Conservation (phyloP, 2,329 filamentous ascomycete genomes). For the Sporothrix variecibatus region DNA sequence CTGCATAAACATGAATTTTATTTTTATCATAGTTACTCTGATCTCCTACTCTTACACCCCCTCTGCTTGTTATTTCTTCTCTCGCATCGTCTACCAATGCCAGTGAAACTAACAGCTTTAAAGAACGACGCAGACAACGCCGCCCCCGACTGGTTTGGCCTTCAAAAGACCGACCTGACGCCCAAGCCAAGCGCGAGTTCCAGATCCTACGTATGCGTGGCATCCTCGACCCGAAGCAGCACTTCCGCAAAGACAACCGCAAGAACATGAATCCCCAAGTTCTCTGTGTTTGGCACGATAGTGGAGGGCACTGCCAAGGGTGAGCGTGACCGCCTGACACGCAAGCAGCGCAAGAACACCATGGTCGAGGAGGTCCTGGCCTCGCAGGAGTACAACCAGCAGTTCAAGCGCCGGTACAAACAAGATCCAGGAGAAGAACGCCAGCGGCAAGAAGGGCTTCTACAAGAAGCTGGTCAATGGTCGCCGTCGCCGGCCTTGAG, state of each 20-base stretch:
- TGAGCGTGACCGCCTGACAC: conserved; percentile 75
- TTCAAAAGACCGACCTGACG: conserved; percentile 82
- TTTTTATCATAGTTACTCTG: conserved; percentile 73
- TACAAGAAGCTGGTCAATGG: conserved; percentile 76
- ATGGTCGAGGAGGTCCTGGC: conserved; percentile 83
- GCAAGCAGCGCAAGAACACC: conserved; percentile 84
- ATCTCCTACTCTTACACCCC: conserved; percentile 35
- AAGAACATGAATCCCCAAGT: conserved; percentile 73
- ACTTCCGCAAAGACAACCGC: conserved; percentile 83
- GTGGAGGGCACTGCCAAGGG: conserved; percentile 88
- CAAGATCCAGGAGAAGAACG: conserved; percentile 79
- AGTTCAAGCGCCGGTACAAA: conserved; percentile 86
- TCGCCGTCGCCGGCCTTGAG: conserved; percentile 34
- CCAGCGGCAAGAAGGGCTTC: conserved; percentile 83
- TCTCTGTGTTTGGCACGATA: conserved; percentile 85
- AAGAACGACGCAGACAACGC: conserved; percentile 57
- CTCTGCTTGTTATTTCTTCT: conserved; percentile 32
- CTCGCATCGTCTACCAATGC: conserved; percentile 11
- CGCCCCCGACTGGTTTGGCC: conserved; percentile 81
- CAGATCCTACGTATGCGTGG: conserved; percentile 88
- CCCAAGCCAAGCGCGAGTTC: conserved; percentile 77
- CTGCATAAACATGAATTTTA: conserved; percentile 61
- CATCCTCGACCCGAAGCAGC: conserved; percentile 82
- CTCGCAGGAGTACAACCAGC: conserved; percentile 62
- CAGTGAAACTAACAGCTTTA: background rate